These are phyloP conservation scores for Candida sanyaensis DNA, from an alignment of 1,139 yeast genomes.

Conservation along the genomic window DNA sequence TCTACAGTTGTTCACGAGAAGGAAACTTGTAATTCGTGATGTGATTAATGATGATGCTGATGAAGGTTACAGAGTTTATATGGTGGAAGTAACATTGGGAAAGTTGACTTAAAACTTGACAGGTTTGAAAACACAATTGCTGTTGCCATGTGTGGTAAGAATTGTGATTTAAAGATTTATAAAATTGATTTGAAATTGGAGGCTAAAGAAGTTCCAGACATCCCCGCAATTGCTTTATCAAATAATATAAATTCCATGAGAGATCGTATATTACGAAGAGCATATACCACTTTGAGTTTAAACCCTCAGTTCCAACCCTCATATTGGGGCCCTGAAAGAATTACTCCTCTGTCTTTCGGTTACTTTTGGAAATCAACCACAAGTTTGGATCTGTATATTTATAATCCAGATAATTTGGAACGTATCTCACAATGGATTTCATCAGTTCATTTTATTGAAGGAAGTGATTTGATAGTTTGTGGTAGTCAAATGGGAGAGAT, in stretches of 20 bases:
- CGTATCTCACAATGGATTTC: slow-evolving; percentile 25
- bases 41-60: slow-evolving; percentile 41
- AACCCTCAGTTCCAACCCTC: neutral
- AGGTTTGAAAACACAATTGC: slow-evolving; percentile 15
- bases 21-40: slow-evolving; percentile 50
- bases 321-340: slow-evolving; percentile 17
- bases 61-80: slow-evolving; percentile 28
- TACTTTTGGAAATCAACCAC: slow-evolving; percentile 26
- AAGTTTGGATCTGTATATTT: slow-evolving; percentile 17
- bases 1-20: slow-evolving; percentile 45
- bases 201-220: neutral
- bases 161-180: slow-evolving; percentile 41
- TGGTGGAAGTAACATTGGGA: slow-evolving; percentile 38
- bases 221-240: slow-evolving; percentile 2
- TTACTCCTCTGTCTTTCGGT: slow-evolving; percentile 17
- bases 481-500: slow-evolving; percentile 40
- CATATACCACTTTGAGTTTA: slow-evolving; percentile 14
- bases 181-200: slow-evolving; percentile 15
- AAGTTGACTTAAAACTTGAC: slow-evolving; percentile 25
- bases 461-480: slow-evolving; percentile 22
- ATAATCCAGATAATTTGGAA: slow-evolving; percentile 21
- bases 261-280: slow-evolving; percentile 13
- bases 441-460: slow-evolving; percentile 19
- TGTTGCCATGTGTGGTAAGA: slow-evolving; percentile 48
- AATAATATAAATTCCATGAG: slow-evolving; percentile 3